Base-by-base conservation (phyloP, 208 protist genomes). In the Wallacemonas sp. region DNA sequence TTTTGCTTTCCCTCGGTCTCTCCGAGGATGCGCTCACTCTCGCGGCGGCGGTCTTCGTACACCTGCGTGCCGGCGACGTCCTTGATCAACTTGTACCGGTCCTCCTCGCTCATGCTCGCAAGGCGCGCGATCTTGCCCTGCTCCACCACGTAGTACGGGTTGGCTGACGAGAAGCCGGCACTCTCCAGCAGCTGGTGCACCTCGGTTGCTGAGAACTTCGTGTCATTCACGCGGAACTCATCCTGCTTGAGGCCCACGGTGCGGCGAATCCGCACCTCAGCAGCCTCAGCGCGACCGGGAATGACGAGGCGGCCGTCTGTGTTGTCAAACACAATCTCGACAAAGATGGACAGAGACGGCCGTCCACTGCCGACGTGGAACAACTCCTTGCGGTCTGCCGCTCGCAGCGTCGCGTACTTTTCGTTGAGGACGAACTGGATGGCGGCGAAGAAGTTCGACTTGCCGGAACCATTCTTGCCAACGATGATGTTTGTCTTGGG, bases 101-200 rank as follows among this genome's bases (percentile, higher is more conserved):
- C 93, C 5, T 87, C 73, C 50, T 99, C 98, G 63, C 83, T 97
- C 94, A 99, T 99, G 65, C 84, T 90, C 2, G 97, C 89, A n/a
- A 99, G 75, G n/a, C 76, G 76, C 36, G 84, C 71, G 72, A 97
- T 97, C 64, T 99, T 99, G 36, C 98, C 98, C 85, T 99, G 99
- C 74, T 99, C 98, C 1, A 99, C 98, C 52, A 99, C 99, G 82
- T 99, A 99, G 79, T 99, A 99, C 12, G 98, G 98, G 76, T 99
- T 99, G 32, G 87, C 95, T 8, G 94, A 86, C 22, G 98, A 99
- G 70, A 99, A 99, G 7, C 98, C 98, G 10, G 98, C 98, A 52
- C 87, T 98, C 76, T 99, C 98, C 22, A 99, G 77, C 20, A 99
- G 81, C 67, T 98, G 98, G 11, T 94, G 87, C 0, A 99, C 82